Base-by-base conservation (phyloP, 23 red algal species). In the Pyropia yezoensis region DNA sequence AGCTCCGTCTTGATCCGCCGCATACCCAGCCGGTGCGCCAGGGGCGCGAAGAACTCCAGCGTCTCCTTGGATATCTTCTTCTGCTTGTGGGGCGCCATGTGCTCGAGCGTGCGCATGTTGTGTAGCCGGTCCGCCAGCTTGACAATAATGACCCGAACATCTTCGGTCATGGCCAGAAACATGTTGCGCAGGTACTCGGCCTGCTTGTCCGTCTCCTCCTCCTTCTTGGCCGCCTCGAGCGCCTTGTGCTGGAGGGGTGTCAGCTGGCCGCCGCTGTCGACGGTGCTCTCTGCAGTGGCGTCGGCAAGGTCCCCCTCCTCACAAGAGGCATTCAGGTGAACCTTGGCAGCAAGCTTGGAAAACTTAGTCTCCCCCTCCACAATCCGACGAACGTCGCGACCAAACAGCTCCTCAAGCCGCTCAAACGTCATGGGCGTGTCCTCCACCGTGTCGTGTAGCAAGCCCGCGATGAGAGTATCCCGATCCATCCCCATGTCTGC, bases 311-410 rank as follows among this genome's bases (percentile, higher is more conserved):
- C 32, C n/a, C 54, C 27, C 14, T 54, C 22, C 49, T 17, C 24
- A 33, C 3, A 59, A 54, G 50, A 18, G 77, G 23, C 65, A 49
- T 51, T 24, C 24, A 49, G 28, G 29, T 79, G 76, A 51, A 91
- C 67, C 30, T 85, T 86, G 57, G 66, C 70, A 20, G 92, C 77
- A 3, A 96, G 77, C 70, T 89, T 89, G 52, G 52, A 78, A 3
- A 96, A 65, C 73, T 96, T 96, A 0, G 92, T 88, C 78, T 96
- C 92, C 16, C 92, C 92, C 74, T 96, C 92, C 17, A 96, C 85
- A 57, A 96, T 88, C 3, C 72, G 66, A 15, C 77, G 74, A 33
- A 96, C 92, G 67, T 89, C 92, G 32, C 69, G 59, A 2, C 92
- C 92, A 70, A 96, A 96, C 24, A 89, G 54, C 20, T 63, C 25